Percentiles rank a stretch among this genome's conserved stretches.
These are phyloP conservation scores for Parietaria judaica DNA, from an alignment of 306 rosid genomes.

Conservation along the genomic window DNA sequence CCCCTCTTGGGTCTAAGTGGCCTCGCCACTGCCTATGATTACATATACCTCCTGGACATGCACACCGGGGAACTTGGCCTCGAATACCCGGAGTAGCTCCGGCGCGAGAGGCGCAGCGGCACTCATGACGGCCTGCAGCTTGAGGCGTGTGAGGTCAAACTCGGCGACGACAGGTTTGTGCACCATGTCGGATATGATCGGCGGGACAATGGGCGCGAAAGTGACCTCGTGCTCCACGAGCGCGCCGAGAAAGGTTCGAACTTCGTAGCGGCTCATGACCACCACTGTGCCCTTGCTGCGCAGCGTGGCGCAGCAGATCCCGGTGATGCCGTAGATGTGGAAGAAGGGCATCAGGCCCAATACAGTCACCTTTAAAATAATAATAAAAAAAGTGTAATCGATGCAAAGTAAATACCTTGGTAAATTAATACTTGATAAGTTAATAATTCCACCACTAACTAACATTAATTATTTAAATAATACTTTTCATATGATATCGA, in stretches of 20 bases:
- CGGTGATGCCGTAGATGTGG: conserved; percentile 87
- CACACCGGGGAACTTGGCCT: conserved; percentile 73
- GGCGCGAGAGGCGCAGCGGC: conserved; percentile 98
- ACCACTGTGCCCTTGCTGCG: conserved; percentile 81
- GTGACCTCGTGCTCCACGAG: conserved; percentile 66
- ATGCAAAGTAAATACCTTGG: no score
- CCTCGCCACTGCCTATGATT: neutral
- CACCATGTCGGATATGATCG: conserved; percentile 69
- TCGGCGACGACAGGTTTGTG: conserved; percentile 74
- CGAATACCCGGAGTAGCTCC: conserved; percentile 54
- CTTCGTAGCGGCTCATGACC: conserved; percentile 77
- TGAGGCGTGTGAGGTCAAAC: conserved; percentile 70
- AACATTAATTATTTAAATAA: no score
- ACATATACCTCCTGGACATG: conserved; percentile 57
- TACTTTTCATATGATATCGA: no score
- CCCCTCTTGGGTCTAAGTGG: no score
- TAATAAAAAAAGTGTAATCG: no score
- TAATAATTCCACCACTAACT: no score
- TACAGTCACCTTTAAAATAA: no score
- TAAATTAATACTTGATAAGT: no score
- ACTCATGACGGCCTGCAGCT: conserved; percentile 75
- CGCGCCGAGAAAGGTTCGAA: conserved; percentile 57
- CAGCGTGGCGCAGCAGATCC: conserved; percentile 84
- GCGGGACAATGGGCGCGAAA: conserved; percentile 89
- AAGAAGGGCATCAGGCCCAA: conserved; percentile 79